Percentiles rank a stretch among this genome's conserved stretches.
phyloP scores from a whole-genome alignment of 1,284 basidiomycete species.

The Rhodotorula sp. region DNA sequence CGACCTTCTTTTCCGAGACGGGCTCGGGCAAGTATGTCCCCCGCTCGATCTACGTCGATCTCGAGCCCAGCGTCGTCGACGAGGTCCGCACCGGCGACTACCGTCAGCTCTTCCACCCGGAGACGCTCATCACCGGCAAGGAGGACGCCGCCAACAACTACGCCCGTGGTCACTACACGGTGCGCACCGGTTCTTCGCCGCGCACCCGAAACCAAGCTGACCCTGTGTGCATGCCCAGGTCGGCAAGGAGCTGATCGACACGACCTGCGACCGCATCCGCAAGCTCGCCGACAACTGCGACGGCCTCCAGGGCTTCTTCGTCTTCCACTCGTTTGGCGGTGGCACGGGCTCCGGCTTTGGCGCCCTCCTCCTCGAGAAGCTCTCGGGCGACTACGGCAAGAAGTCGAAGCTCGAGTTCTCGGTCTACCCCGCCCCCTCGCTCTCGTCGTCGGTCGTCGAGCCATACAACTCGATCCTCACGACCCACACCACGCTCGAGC shows the following conservation, averaged over 20 bases:
- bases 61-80: constrained; percentile 83
- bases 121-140: constrained; percentile 98
- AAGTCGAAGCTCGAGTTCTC: constrained; percentile 99
- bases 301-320: constrained; percentile 98
- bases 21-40: constrained; percentile 95
- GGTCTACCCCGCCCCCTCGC: constrained; percentile 62
- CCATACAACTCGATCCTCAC: constrained; percentile 99
- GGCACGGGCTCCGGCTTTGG: constrained; percentile 99
- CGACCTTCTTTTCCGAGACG: constrained; percentile 91
- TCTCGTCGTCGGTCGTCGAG: constrained; percentile 86
- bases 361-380: constrained; percentile 90
- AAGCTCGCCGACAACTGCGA: constrained; percentile 88
- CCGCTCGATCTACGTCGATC: constrained; percentile 81
- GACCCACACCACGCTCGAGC: constrained; percentile 98
- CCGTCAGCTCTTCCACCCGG: constrained; percentile 95
- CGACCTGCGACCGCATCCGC: constrained; percentile 93
- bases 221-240: constrained; percentile 35
- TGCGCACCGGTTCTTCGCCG: constrained; percentile 58
- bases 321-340: constrained; percentile 96
- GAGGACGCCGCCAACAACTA: constrained; percentile 99
- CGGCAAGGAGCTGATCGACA: constrained; percentile 57
- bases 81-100: constrained; percentile 94
- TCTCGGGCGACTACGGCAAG: constrained; percentile 97
- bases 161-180: constrained; percentile 90
- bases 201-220: not conserved